Base-by-base conservation (phyloP, 2,329 filamentous ascomycete species). In the Trichophyton benhamiae region DNA sequence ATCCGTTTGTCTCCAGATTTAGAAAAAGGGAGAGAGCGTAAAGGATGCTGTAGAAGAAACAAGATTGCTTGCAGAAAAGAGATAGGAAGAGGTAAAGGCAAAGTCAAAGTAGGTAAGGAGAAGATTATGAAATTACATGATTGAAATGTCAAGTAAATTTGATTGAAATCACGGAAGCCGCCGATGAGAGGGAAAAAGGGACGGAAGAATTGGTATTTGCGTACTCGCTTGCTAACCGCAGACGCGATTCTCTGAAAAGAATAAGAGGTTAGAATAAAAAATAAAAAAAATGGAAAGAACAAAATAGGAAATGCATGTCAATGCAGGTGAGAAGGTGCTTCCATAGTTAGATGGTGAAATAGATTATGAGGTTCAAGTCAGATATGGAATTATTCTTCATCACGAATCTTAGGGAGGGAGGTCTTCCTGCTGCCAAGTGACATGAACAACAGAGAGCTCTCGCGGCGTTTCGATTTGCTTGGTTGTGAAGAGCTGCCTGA, bases 391-490 rank as follows among this genome's bases (percentile, higher is more conserved):
- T 36, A 55, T n/a, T 55, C 52, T n/a, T 70, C 67, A 58, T 68
- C 64, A 49, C 65, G 64, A 22, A 68, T 55, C 15, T 67, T 63
- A 22, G 68, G 60, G 38, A 67, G 57, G 33, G 69, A 66, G 38
- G 63, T 65, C 49, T 68, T 70, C 57, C 69, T 68, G 61, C 73
- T 66, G 38, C 68, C 69, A 42, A 69, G 63, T 42, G 75, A 74
- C 75, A 78, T 77, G 44, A 77, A 73, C 48, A 78, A 67, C 67
- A 80, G 72, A 17, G 77, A 77, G 65, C 78, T 80, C 67, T 80
- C 78, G 49, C 78, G 71, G 64, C 77, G 72, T 66, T 78, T 77
- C 17, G 74, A 70, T 67, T 79, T 79, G 20, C 70, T 69, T 8
- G 72, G 46, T 17, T 33, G 59, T 36, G 58, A 13, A 15, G 27